Conservation (phyloP, 2,329 filamentous ascomycete species). For the Zalaria obscura region DNA sequence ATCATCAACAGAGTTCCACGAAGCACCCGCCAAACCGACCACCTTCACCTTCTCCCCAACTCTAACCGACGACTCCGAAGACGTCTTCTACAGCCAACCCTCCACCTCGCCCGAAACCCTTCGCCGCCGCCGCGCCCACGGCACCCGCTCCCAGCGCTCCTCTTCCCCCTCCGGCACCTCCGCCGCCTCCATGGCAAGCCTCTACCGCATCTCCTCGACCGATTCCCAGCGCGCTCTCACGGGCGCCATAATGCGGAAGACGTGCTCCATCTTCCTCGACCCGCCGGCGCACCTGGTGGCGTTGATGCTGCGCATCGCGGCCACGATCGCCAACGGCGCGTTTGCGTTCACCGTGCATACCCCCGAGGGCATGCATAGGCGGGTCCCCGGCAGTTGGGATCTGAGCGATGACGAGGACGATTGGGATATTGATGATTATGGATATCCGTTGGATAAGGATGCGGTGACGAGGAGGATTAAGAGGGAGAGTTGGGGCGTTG, state of each 20-base stretch:
- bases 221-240: slow-evolving; percentile 8
- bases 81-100: slow-evolving; percentile 26
- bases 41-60: slow-evolving; percentile 26
- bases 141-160: slow-evolving; percentile 11
- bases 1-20: not conserved
- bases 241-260: slow-evolving; percentile 55
- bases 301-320: slow-evolving; percentile 69
- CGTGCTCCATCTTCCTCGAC: slow-evolving; percentile 60
- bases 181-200: not conserved
- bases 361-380: not conserved
- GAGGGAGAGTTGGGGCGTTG: no score
- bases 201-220: not conserved
- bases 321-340: slow-evolving; percentile 47
- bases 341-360: slow-evolving; percentile 8
- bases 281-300: slow-evolving; percentile 68
- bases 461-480: no score
- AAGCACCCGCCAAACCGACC: not conserved
- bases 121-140: slow-evolving; percentile 18
- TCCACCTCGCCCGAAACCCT: slow-evolving; percentile 24
- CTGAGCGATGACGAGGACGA: slow-evolving; percentile 8
- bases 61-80: slow-evolving; percentile 26
- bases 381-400: slow-evolving; percentile 6
- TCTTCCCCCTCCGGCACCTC: not conserved
- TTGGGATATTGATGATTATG: slow-evolving; percentile 7
- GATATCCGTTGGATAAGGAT: no score